Conservation (phyloP, 1,284 basidiomycete genomes). For the Macrocystidia cucumis region DNA sequence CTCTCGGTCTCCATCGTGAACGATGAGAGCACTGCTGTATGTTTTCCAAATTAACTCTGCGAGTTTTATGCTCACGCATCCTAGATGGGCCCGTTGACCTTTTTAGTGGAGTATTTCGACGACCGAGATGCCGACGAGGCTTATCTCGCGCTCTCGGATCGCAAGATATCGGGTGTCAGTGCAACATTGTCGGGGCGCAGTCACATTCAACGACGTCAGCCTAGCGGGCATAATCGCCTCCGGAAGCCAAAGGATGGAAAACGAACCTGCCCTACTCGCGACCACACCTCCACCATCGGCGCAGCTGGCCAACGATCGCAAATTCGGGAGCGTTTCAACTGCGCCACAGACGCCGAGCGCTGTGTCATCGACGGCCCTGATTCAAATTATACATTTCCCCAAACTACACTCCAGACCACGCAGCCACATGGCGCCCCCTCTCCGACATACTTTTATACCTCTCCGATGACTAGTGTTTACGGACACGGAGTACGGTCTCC, state of each 20-base stretch:
- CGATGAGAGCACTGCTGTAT: too few species aligned
- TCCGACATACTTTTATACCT: constrained; percentile 30
- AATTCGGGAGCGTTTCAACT: constrained; percentile 21
- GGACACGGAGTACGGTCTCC: background rate
- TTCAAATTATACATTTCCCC: constrained; percentile 8
- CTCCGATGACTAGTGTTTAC: constrained; percentile 16
- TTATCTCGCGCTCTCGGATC: constrained; percentile 30
- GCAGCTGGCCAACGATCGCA: constrained; percentile 23
- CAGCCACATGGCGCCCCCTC: constrained; percentile 16
- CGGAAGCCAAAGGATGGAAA: too few species aligned
- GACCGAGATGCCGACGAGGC: constrained; percentile 42
- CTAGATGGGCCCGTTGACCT: too few species aligned
- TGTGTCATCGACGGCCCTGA: constrained; percentile 13
- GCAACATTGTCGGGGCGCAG: constrained; percentile 22
- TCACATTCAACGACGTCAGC: constrained; percentile 8
- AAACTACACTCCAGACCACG: constrained; percentile 9
- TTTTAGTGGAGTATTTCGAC: constrained; percentile 68
- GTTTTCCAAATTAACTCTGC: too few species aligned
- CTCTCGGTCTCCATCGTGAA: too few species aligned
- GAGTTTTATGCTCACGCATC: too few species aligned
- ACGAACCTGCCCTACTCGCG: constrained; percentile 4
- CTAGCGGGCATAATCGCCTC: constrained; percentile 5
- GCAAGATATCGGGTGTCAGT: constrained; percentile 35
- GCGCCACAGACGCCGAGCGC: constrained; percentile 9
- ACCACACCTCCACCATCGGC: constrained; percentile 9